A percentile compares a stretch with the other conserved stretches of the same genome.
These are phyloP conservation scores for Phyllosticta citribraziliensis DNA, from an alignment of 2,329 filamentous ascomycete species.

Conservation along the genomic window DNA sequence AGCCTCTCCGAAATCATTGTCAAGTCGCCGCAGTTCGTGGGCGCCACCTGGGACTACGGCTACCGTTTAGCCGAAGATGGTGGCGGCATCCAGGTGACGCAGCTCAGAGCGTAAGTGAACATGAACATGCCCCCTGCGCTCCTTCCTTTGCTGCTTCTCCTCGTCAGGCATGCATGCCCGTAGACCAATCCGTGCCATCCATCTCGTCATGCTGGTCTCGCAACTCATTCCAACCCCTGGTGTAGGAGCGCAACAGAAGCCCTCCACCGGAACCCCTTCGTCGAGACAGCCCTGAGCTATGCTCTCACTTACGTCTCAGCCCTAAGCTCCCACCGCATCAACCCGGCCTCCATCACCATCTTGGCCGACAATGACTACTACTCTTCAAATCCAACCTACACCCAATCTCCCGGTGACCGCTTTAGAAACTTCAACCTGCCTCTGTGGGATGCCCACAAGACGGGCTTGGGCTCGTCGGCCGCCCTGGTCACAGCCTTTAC, in stretches of 20 bases:
- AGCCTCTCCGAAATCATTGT: constrained; percentile 65
- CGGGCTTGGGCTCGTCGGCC: constrained; percentile 87
- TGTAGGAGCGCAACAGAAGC: constrained; percentile 17
- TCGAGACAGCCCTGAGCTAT: constrained; percentile 85
- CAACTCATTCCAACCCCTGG: constrained; percentile 8
- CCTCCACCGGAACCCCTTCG: constrained; percentile 66
- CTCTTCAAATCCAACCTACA: constrained; percentile 41
- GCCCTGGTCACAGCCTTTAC: constrained; percentile 85
- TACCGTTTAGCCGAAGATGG: constrained; percentile 60
- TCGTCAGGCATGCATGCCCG: background rate
- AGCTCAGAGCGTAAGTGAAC: constrained; percentile 63
- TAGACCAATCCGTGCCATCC: background rate
- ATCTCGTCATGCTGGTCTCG: constrained; percentile 1
- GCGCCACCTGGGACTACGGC: constrained; percentile 80
- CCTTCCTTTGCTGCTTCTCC: background rate
- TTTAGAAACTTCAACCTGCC: constrained; percentile 73
- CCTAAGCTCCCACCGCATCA: constrained; percentile 39
- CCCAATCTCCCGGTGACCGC: constrained; percentile 29
- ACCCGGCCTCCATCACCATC: constrained; percentile 70
- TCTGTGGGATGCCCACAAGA: constrained; percentile 79
- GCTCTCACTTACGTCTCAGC: constrained; percentile 68
- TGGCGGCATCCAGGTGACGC: constrained; percentile 73
- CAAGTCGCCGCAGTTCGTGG: constrained; percentile 80
- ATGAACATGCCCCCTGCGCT: constrained; percentile 18
- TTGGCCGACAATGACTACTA: constrained; percentile 97